These are phyloP conservation scores for Scleromitrula shiraiana DNA, from an alignment of 2,329 filamentous ascomycete genomes.

Conservation along the genomic window DNA sequence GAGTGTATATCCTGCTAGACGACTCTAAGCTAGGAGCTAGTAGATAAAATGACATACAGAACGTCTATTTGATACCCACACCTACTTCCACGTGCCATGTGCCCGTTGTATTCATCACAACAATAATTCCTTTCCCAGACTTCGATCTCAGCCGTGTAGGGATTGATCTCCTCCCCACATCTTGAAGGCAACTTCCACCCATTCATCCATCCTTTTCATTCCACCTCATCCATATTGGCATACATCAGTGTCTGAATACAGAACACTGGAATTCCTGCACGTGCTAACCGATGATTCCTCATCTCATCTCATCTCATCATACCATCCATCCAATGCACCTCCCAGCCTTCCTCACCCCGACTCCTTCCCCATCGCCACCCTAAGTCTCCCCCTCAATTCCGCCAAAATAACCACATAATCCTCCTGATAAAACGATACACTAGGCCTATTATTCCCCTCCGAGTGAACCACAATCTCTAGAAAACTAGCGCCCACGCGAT, in stretches of 20 bases:
- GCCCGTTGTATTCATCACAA: background rate
- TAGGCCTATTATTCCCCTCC: background rate
- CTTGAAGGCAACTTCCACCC: background rate
- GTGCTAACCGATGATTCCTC: background rate
- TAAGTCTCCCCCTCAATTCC: conserved; percentile 3
- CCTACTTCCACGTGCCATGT: background rate
- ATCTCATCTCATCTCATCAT: background rate
- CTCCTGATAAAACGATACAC: conserved; percentile 3
- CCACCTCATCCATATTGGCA: background rate
- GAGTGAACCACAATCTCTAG: conserved; percentile 8
- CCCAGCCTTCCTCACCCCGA: conserved; percentile 1
- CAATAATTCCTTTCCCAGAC: background rate
- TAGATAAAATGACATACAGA: conserved; percentile 6
- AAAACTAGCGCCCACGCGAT: background rate
- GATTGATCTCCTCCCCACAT: background rate
- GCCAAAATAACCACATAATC: conserved; percentile 7
- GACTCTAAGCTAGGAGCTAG: conserved; percentile 5
- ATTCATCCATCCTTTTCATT: background rate
- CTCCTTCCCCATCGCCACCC: conserved; percentile 1
- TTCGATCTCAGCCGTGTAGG: background rate
- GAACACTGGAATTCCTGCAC: background rate
- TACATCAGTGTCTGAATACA: background rate
- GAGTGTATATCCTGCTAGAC: conserved; percentile 4
- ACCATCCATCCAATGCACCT: background rate
- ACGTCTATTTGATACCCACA: background rate